Percentiles rank a stretch among this genome's conserved stretches.
These are phyloP conservation scores for Biscutella auriculata DNA, from an alignment of 441 rosid species.

Conservation along the genomic window DNA sequence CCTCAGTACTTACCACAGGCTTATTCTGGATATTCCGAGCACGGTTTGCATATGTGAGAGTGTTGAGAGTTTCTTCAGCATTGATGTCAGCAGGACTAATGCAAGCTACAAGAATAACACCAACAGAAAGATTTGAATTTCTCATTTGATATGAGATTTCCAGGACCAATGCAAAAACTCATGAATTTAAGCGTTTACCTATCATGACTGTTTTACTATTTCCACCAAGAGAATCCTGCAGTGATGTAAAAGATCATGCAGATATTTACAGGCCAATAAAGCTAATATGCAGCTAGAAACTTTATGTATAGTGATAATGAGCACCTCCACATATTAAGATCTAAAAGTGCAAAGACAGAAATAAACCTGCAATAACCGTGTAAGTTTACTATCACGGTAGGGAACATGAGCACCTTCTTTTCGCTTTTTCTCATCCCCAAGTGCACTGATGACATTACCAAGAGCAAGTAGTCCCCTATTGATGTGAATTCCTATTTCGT, in stretches of 20 bases:
- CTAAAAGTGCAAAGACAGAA: too few species aligned
- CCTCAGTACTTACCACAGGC: constrained; percentile 97
- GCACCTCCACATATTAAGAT: too few species aligned
- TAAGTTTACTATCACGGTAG: constrained; percentile 94
- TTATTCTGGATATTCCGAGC: constrained; percentile 95
- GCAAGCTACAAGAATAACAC: too few species aligned
- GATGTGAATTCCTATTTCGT: constrained; percentile 96
- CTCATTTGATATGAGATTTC: too few species aligned
- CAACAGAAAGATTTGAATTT: too few species aligned
- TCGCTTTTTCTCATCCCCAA: constrained; percentile 95
- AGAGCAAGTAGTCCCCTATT: constrained; percentile 98
- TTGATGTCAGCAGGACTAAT: constrained; percentile 97
- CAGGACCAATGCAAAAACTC: too few species aligned
- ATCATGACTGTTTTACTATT: constrained; percentile 98
- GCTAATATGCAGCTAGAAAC: too few species aligned
- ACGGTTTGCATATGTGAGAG: constrained; percentile 93
- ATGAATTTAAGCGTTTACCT: too few species aligned
- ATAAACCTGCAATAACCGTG: constrained; percentile 96
- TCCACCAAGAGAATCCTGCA: constrained; percentile 99
- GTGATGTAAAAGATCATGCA: too few species aligned
- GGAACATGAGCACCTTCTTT: constrained; percentile 94
- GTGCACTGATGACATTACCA: constrained; percentile 97
- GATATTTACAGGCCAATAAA: too few species aligned
- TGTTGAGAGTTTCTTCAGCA: constrained; percentile 98
- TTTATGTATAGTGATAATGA: too few species aligned